Percentiles rank a stretch among this genome's conserved stretches.
These are phyloP conservation scores for Funneliformis geosporum DNA, from an alignment of 192 early-diverging fungal genomes.

Conservation along the genomic window DNA sequence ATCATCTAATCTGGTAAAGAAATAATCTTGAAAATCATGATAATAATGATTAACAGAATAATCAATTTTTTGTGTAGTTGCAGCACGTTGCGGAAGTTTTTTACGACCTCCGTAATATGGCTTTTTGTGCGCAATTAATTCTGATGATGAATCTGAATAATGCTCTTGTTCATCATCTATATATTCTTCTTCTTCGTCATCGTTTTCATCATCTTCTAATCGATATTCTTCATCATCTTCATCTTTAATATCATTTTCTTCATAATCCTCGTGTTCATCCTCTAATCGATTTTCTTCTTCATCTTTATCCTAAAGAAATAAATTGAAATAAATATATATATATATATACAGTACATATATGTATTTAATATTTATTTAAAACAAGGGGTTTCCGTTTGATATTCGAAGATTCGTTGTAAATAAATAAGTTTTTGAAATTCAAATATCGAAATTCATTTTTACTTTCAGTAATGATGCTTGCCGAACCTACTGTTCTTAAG, in stretches of 20 bases:
- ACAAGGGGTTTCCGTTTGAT: too few relatives aligned
- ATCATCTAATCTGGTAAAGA: neutral
- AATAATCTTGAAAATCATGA: neutral
- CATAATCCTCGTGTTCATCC: neutral
- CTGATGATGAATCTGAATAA: neutral
- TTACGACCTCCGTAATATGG: neutral
- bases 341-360: too few relatives aligned
- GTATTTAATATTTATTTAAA: too few relatives aligned
- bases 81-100: neutral
- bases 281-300: neutral
- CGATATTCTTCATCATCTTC: neutral
- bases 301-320: neutral
- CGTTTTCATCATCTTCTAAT: neutral
- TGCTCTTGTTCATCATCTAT: neutral
- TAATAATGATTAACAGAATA: neutral
- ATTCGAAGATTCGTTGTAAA: too few relatives aligned
- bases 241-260: too few relatives aligned
- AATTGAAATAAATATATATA: neutral
- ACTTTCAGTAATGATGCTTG: too few relatives aligned
- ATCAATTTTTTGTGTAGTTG: neutral
- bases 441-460: too few relatives aligned
- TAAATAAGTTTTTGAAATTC: too few relatives aligned
- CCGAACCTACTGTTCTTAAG: too few relatives aligned
- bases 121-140: neutral
- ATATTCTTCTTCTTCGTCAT: neutral